Conservation (phyloP, 148 eudicot genomes). For the Rhododendron henanense region DNA sequence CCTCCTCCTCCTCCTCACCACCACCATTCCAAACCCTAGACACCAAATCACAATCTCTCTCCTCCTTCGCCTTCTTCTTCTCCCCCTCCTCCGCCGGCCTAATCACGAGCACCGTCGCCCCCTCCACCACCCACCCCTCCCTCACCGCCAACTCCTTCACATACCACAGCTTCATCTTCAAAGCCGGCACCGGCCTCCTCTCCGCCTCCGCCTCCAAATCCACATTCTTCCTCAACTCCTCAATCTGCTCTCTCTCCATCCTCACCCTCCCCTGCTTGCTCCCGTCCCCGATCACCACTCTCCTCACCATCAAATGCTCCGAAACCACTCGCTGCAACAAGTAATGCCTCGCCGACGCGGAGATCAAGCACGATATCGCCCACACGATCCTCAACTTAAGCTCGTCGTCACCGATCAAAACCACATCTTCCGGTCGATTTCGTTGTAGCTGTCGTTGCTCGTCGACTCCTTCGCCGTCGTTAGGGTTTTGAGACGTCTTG, state of each 20-base stretch:
- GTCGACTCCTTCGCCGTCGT: not conserved
- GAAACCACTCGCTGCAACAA: conserved; percentile 42
- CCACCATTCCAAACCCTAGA: conserved; percentile 4
- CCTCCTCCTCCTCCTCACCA: not conserved
- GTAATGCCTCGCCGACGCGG: conserved; percentile 59
- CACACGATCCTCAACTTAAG: conserved; percentile 57
- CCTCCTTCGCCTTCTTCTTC: not conserved
- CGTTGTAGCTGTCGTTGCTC: not conserved
- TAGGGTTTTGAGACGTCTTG: not conserved
- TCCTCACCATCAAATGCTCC: conserved; percentile 22
- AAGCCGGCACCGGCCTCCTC: conserved; percentile 19
- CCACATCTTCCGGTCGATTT: not conserved
- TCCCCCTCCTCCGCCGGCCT: conserved; percentile 26
- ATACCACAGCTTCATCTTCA: conserved; percentile 63
- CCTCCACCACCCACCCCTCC: conserved; percentile 49
- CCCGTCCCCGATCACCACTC: conserved; percentile 41
- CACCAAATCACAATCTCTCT: conserved; percentile 7
- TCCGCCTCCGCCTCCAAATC: not conserved
- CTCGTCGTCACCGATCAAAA: conserved; percentile 32
- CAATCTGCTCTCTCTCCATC: conserved; percentile 43
- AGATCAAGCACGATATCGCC: conserved; percentile 61
- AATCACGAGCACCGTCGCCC: conserved; percentile 62
- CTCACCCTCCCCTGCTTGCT: conserved; percentile 51
- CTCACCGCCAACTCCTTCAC: conserved; percentile 44
- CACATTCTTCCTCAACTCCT: conserved; percentile 28